Evolutionary conservation across 768 basidiomycete species (phyloP).

Genomic region (Gymnopilus junonius): DNA sequence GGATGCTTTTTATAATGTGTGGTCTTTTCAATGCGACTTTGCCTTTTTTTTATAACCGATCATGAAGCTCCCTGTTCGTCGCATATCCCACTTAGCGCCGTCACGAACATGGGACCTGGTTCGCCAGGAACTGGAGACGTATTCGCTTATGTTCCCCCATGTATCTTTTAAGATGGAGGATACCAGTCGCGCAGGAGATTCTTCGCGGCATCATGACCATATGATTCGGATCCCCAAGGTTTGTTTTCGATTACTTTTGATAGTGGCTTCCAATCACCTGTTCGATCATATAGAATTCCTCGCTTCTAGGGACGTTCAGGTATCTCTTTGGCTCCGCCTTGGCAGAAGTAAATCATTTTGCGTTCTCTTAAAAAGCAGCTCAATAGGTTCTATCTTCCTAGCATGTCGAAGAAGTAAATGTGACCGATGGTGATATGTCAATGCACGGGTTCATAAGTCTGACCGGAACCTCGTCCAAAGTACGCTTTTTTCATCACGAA

Average conservation of each 20-base stretch:
- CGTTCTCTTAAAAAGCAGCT: neutral
- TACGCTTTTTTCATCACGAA: conserved; percentile 25
- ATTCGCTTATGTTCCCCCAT: conserved; percentile 72
- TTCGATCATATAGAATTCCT: conserved; percentile 53
- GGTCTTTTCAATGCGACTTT: neutral
- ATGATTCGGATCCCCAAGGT: conserved; percentile 74
- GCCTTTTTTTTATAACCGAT: neutral
- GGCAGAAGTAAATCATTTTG: conserved; percentile 54
- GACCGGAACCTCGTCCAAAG: conserved; percentile 76
- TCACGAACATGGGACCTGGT: conserved; percentile 66
- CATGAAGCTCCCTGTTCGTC: conserved; percentile 77
- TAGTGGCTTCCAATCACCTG: neutral
- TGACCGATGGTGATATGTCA: conserved; percentile 50
- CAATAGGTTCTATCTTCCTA: conserved; percentile 29
- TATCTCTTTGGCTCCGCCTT: conserved; percentile 76
- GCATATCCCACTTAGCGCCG: conserved; percentile 67
- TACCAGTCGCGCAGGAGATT: conserved; percentile 41
- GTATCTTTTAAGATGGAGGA: conserved; percentile 75
- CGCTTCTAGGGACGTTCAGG: conserved; percentile 69
- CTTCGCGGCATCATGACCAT: conserved; percentile 42
- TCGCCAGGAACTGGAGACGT: conserved; percentile 71
- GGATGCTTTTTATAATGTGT: conserved; percentile 89
- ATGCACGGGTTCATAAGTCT: conserved; percentile 88
- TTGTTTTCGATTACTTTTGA: conserved; percentile 8
- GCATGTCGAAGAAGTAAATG: conserved; percentile 71